These are phyloP conservation scores for Fusarium paranaense DNA, from an alignment of 2,329 filamentous ascomycete genomes.

Conservation along the genomic window DNA sequence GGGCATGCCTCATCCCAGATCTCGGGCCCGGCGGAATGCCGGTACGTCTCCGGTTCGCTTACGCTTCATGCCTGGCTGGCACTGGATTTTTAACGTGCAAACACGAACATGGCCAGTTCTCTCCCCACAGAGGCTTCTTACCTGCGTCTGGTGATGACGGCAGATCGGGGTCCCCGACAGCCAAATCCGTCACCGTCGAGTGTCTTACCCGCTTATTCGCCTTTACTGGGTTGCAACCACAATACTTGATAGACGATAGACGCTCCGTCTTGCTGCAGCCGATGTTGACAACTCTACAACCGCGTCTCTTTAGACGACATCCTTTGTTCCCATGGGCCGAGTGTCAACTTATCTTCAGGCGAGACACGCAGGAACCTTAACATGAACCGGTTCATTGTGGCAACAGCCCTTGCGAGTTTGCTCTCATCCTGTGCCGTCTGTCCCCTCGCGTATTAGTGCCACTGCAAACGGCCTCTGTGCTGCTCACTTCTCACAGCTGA, in stretches of 20 bases:
- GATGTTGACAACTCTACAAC: constrained; percentile 10
- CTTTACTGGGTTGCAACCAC: constrained; percentile 9
- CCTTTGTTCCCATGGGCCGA: not conserved
- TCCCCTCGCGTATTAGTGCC: constrained; percentile 6
- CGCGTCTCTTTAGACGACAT: not conserved
- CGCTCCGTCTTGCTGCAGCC: constrained; percentile 7
- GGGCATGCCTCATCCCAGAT: not conserved
- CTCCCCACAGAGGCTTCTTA: constrained; percentile 4
- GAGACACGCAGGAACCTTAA: not conserved
- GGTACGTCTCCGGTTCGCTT: constrained; percentile 19
- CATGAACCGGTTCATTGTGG: not conserved
- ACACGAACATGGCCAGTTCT: constrained; percentile 1
- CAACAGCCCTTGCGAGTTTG: not conserved
- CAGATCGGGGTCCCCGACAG: constrained; percentile 21
- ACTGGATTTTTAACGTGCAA: not conserved
- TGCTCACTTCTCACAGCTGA: constrained; percentile 17
- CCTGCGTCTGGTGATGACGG: constrained; percentile 18
- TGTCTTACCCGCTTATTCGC: constrained; percentile 13
- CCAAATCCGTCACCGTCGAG: constrained; percentile 4
- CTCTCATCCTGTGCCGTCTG: constrained; percentile 1
- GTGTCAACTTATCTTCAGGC: not conserved
- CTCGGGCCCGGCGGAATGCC: constrained; percentile 7
- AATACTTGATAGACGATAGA: constrained; percentile 7
- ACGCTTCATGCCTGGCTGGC: constrained; percentile 1
- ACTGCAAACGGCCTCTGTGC: constrained; percentile 17